A percentile compares a stretch with the other conserved stretches of the same genome.
Conservation (phyloP, 306 rosid genomes). For the Begonia peltatifolia region DNA sequence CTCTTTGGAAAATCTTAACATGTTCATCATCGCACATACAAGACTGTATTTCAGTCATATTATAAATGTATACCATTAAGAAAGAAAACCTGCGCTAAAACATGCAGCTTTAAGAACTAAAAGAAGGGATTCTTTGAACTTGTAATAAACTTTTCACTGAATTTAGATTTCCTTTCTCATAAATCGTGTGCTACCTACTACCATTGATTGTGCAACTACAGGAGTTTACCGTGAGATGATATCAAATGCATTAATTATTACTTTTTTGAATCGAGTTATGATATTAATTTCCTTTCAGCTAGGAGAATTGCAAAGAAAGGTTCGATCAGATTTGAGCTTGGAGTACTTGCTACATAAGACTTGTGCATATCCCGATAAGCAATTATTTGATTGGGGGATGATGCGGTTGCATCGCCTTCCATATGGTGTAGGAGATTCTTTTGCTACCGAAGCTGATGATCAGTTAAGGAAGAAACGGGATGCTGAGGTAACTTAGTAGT, state of each 20-base stretch:
- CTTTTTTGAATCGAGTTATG: conserved; percentile 30
- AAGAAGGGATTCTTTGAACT: no score
- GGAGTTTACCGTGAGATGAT: conserved; percentile 14
- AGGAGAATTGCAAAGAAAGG: conserved; percentile 72
- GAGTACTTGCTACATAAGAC: conserved; percentile 69
- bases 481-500: conserved; percentile 53
- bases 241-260: conserved; percentile 6
- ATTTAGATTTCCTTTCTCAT: no score
- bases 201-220: conserved; percentile 8
- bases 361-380: conserved; percentile 80
- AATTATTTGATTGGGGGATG: conserved; percentile 92
- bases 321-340: conserved; percentile 74
- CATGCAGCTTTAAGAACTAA: no score
- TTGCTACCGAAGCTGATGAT: conserved; percentile 84
- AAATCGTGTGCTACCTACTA: not conserved
- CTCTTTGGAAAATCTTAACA: no score
- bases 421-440: conserved; percentile 97
- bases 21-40: no score
- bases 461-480: conserved; percentile 84
- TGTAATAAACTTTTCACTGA: no score
- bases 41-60: no score
- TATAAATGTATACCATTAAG: no score
- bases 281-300: conserved; percentile 58
- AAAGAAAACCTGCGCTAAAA: no score
- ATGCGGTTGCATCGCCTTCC: conserved; percentile 76